Conservation (phyloP, 2,329 filamentous ascomycete species). For the Lachnellula hyalina region DNA sequence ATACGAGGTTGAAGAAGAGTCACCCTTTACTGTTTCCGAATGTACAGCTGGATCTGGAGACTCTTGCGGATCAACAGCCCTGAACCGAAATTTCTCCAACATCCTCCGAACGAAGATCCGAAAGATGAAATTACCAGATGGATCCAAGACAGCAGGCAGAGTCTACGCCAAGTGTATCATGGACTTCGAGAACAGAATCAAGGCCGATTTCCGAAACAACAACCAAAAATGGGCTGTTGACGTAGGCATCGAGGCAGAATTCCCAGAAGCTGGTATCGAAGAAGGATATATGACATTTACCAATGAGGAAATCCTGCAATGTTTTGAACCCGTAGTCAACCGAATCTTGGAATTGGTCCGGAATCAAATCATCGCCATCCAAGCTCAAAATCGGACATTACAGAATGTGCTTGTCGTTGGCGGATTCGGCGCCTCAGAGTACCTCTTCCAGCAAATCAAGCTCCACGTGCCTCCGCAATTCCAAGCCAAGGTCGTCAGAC, state of each 20-base stretch:
- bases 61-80: slow-evolving; percentile 94
- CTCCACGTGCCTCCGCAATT: slow-evolving; percentile 97
- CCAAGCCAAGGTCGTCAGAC: slow-evolving; percentile 94
- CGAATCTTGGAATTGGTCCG: slow-evolving; percentile 91
- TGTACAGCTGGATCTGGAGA: slow-evolving; percentile 97
- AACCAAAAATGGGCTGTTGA: slow-evolving; percentile 99
- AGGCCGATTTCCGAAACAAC: slow-evolving; percentile 98
- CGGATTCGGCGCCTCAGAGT: slow-evolving; percentile 97
- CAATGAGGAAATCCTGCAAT: slow-evolving; percentile 97
- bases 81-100: slow-evolving; percentile 98
- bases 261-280: slow-evolving; percentile 94
- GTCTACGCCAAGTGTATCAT: slow-evolving; percentile 99
- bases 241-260: slow-evolving; percentile 96
- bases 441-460: slow-evolving; percentile 99
- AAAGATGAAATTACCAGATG: slow-evolving; percentile 98
- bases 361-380: slow-evolving; percentile 98
- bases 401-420: slow-evolving; percentile 97
- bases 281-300: slow-evolving; percentile 99
- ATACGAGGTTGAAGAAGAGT: slow-evolving; percentile 97
- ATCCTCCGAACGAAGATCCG: slow-evolving; percentile 95
- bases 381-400: slow-evolving; percentile 87
- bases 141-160: slow-evolving; percentile 93
- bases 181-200: slow-evolving; percentile 99
- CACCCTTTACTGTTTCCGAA: slow-evolving; percentile 92
- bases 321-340: slow-evolving; percentile 97